Evolutionary conservation across 2,329 filamentous ascomycete genomes (phyloP).

Genomic region (Aspergillus puulaauensis): DNA sequence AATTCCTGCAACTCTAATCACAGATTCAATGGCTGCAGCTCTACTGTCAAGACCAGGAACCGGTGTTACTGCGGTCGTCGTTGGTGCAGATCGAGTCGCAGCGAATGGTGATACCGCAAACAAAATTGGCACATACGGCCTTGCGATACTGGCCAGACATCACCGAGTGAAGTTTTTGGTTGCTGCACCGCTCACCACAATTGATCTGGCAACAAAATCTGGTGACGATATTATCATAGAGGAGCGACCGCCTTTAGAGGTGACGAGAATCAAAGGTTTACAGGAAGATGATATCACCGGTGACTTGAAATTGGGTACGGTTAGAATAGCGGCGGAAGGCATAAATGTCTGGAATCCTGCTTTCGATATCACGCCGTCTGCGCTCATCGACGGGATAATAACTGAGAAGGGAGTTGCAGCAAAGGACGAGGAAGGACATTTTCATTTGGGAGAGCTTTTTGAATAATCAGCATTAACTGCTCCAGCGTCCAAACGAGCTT

Average conservation of each 20-base stretch:
- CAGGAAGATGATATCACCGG: conserved; percentile 57
- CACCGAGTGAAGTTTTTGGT: conserved; percentile 94
- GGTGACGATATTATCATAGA: conserved; percentile 87
- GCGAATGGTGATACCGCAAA: conserved; percentile 98
- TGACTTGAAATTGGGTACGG: conserved; percentile 56
- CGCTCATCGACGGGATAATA: conserved; percentile 88
- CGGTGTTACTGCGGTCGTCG: conserved; percentile 81
- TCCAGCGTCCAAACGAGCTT: background rate
- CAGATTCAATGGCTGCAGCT: conserved; percentile 93
- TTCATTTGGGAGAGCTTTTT: conserved; percentile 53
- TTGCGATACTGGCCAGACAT: conserved; percentile 84
- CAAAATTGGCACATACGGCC: conserved; percentile 93
- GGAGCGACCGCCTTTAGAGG: conserved; percentile 75
- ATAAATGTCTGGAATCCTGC: conserved; percentile 95
- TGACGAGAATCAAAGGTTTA: conserved; percentile 81
- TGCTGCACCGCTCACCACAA: conserved; percentile 89
- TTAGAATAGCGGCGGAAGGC: conserved; percentile 74
- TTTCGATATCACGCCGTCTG: conserved; percentile 90
- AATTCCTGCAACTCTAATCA: conserved; percentile 88
- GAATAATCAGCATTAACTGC: background rate
- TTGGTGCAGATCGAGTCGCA: conserved; percentile 91
- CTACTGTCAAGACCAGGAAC: conserved; percentile 63
- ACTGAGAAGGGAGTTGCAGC: conserved; percentile 88
- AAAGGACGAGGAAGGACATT: conserved; percentile 69
- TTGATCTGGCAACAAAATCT: conserved; percentile 77